These are phyloP conservation scores for Martensiomyces pterosporus DNA, from an alignment of 192 early-diverging fungal species.

Conservation along the genomic window DNA sequence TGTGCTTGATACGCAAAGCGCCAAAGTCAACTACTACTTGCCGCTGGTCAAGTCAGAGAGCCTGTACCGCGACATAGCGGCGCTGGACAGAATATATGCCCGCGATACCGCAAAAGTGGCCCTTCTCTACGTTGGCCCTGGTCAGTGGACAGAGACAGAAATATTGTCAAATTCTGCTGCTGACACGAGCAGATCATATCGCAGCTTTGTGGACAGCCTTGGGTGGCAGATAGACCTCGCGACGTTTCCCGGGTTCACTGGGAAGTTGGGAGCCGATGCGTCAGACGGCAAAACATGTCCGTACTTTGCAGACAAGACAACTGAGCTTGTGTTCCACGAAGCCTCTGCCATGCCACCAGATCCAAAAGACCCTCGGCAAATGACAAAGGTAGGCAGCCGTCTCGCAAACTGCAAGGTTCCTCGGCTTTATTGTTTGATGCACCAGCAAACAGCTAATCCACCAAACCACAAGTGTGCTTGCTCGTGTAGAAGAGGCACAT, in stretches of 20 bases:
- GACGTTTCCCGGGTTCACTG: slow-evolving; percentile 79
- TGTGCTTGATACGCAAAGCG: not conserved
- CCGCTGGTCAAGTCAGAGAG: slow-evolving; percentile 26
- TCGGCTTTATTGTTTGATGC: no score
- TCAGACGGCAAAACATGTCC: slow-evolving; percentile 71
- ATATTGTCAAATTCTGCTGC: slow-evolving; percentile 76
- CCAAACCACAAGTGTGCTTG: no score
- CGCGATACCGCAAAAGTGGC: slow-evolving; percentile 89
- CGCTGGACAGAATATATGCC: slow-evolving; percentile 29
- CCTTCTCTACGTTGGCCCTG: slow-evolving; percentile 84
- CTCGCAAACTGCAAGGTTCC: no score
- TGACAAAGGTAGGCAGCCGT: slow-evolving; percentile 87
- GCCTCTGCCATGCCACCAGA: slow-evolving; percentile 84
- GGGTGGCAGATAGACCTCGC: slow-evolving; percentile 91
- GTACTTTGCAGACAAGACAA: slow-evolving; percentile 79
- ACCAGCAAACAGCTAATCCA: no score
- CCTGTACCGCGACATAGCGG: slow-evolving; percentile 26
- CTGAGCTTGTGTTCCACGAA: slow-evolving; percentile 94
- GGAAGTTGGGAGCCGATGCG: slow-evolving; percentile 77
- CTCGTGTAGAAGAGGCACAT: slow-evolving; percentile 97
- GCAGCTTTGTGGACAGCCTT: slow-evolving; percentile 80
- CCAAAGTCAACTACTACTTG: slow-evolving; percentile 4
- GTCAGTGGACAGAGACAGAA: slow-evolving; percentile 83
- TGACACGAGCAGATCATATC: slow-evolving; percentile 65
- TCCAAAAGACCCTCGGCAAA: slow-evolving; percentile 70